A percentile compares a stretch with the other conserved stretches of the same genome.
These are phyloP conservation scores for Litsea cubeba DNA, from an alignment of 164 flowering plant genomes.

Conservation along the genomic window DNA sequence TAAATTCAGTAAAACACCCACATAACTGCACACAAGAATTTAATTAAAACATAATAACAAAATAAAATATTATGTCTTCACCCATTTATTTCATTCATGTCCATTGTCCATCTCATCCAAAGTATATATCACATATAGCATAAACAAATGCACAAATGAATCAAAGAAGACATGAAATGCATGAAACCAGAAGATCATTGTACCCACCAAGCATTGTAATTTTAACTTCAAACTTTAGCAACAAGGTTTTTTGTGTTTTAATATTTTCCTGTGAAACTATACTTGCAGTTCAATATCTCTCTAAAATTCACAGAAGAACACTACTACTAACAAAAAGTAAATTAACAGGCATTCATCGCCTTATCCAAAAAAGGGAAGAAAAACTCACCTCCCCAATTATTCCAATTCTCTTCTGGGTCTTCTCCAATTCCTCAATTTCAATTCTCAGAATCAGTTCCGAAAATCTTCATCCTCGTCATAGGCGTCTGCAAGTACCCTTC, in stretches of 20 bases:
- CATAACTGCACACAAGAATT: too few relatives aligned
- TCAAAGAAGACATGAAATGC: too few relatives aligned
- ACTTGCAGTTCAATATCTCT: background rate
- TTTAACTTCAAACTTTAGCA: too few relatives aligned
- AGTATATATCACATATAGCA: too few relatives aligned
- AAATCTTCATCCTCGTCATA: constrained; percentile 60
- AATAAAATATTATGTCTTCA: too few relatives aligned
- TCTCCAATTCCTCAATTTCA: constrained; percentile 6
- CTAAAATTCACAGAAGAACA: background rate
- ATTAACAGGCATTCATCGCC: background rate
- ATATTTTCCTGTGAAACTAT: background rate
- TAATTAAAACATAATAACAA: too few relatives aligned
- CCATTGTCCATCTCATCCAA: too few relatives aligned
- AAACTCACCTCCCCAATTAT: constrained; percentile 15
- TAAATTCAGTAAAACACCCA: too few relatives aligned
- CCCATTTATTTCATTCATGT: too few relatives aligned
- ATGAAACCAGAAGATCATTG: too few relatives aligned
- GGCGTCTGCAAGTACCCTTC: constrained; percentile 71
- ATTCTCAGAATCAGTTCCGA: constrained; percentile 35
- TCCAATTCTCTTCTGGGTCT: background rate
- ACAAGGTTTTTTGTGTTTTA: background rate
- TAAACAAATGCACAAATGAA: too few relatives aligned
- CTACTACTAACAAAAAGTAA: background rate
- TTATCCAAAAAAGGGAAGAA: background rate
- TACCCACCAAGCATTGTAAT: too few relatives aligned